Evolutionary conservation across 305 asterid species (phyloP).

Genomic region (Striga hermonthica): DNA sequence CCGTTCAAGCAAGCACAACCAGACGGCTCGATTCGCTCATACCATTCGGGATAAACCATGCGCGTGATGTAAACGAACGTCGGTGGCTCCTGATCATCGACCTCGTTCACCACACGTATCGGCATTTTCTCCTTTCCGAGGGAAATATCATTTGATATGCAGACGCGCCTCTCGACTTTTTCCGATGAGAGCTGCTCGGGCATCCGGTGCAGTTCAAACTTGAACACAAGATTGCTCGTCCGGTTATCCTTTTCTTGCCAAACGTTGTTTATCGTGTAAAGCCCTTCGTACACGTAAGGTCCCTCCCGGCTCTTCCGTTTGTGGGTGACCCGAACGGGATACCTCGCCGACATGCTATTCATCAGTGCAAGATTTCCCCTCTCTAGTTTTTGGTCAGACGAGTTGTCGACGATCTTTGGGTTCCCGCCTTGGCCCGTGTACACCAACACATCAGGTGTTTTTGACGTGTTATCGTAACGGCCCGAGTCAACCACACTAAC

Average conservation of each 20-base stretch:
- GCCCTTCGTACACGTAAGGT: constrained; percentile 64
- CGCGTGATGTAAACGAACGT: constrained; percentile 41
- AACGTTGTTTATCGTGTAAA: constrained; percentile 45
- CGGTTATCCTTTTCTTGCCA: constrained; percentile 40
- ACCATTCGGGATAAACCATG: constrained; percentile 37
- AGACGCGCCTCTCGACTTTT: constrained; percentile 31
- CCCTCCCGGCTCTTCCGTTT: constrained; percentile 38
- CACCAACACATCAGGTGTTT: constrained; percentile 50
- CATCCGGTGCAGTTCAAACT: constrained; percentile 50
- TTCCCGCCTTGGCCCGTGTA: constrained; percentile 79
- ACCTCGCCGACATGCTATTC: constrained; percentile 48
- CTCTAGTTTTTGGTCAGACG: constrained; percentile 63
- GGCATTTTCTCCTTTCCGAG: constrained; percentile 43
- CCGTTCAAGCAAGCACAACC: constrained; percentile 61
- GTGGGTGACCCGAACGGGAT: constrained; percentile 66
- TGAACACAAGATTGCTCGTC: constrained; percentile 48
- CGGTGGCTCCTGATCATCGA: constrained; percentile 47
- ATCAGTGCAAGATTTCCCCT: constrained; percentile 74
- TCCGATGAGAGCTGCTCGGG: constrained; percentile 41
- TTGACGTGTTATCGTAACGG: constrained; percentile 64
- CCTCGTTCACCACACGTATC: constrained; percentile 52
- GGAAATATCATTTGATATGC: constrained; percentile 35
- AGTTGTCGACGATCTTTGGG: constrained; percentile 42
- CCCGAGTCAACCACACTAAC: constrained; percentile 77
- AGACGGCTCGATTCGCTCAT: constrained; percentile 26